Evolutionary conservation across 805 yeast species (phyloP).

Genomic region (Saccharomycopsis fermentans): DNA sequence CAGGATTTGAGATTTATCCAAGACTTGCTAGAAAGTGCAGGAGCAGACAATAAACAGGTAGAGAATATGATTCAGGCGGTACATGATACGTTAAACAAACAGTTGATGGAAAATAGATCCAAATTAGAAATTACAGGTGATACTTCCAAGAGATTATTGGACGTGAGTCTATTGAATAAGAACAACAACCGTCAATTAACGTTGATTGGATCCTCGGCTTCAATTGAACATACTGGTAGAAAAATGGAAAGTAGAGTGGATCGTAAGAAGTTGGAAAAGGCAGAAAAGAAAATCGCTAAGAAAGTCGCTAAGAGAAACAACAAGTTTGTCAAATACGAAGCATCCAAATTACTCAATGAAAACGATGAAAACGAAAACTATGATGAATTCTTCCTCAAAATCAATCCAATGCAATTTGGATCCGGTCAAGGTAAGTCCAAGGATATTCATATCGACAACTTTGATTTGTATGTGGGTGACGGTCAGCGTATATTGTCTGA

Average conservation of each 20-base stretch:
- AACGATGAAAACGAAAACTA: slow-evolving; percentile 57
- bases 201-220: slow-evolving; percentile 65
- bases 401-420: slow-evolving; percentile 89
- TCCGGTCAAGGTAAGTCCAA: slow-evolving; percentile 93
- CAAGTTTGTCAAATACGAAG: slow-evolving; percentile 80
- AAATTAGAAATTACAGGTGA: slow-evolving; percentile 74
- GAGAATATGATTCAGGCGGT: slow-evolving; percentile 37
- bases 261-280: slow-evolving; percentile 92
- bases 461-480: slow-evolving; percentile 91
- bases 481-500: slow-evolving; percentile 89
- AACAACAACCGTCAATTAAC: slow-evolving; percentile 60
- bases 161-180: slow-evolving; percentile 61
- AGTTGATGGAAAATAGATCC: slow-evolving; percentile 57
- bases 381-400: slow-evolving; percentile 89
- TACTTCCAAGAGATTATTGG: slow-evolving; percentile 76
- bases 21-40: slow-evolving; percentile 65
- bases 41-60: slow-evolving; percentile 58
- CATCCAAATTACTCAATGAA: slow-evolving; percentile 75
- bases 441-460: slow-evolving; percentile 85
- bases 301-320: slow-evolving; percentile 85
- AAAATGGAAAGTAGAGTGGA: slow-evolving; percentile 91
- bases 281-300: slow-evolving; percentile 94
- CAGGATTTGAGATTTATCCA: slow-evolving; percentile 61
- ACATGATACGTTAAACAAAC: slow-evolving; percentile 38
- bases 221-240: slow-evolving; percentile 86